A percentile compares a stretch with the other conserved stretches of the same genome.
Conservation (phyloP, 2,329 filamentous ascomycete genomes). For the Drechslerella coelobrocha region DNA sequence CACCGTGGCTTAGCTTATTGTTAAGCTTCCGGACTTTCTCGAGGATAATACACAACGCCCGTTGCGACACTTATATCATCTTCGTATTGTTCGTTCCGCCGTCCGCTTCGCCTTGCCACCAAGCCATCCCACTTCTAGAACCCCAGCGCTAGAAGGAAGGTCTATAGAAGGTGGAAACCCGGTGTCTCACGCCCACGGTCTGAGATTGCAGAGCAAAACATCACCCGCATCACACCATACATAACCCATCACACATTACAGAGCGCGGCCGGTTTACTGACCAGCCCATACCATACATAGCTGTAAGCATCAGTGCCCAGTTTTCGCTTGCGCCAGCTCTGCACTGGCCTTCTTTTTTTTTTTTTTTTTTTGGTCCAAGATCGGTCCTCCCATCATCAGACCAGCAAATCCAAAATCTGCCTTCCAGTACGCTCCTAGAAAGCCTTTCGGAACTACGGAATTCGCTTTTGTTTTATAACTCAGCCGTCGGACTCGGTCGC, state of each 20-base stretch:
- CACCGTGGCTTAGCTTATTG: slow-evolving; percentile 27
- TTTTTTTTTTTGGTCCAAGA: slow-evolving; percentile 13
- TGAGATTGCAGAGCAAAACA: slow-evolving; percentile 7
- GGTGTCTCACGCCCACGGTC: slow-evolving; percentile 10
- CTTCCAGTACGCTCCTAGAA: slow-evolving; percentile 41
- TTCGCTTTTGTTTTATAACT: slow-evolving; percentile 29
- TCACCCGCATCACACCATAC: no score
- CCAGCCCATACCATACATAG: slow-evolving; percentile 2
- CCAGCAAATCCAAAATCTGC: slow-evolving; percentile 31
- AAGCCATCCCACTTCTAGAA: not conserved
- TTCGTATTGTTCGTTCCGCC: slow-evolving; percentile 19
- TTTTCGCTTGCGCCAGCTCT: slow-evolving; percentile 41
- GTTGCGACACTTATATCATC: slow-evolving; percentile 14
- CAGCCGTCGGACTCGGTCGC: slow-evolving; percentile 21
- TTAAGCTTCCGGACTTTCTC: slow-evolving; percentile 26
- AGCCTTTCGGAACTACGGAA: slow-evolving; percentile 39
- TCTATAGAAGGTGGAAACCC: not conserved
- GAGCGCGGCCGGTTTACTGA: slow-evolving; percentile 23
- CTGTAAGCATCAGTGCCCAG: slow-evolving; percentile 38
- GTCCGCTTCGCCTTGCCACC: slow-evolving; percentile 40
- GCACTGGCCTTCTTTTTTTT: slow-evolving; percentile 16
- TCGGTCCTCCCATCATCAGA: slow-evolving; percentile 16
- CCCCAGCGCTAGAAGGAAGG: not conserved
- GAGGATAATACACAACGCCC: slow-evolving; percentile 12
- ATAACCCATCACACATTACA: slow-evolving; percentile 1